Base-by-base conservation (phyloP, 2,329 filamentous ascomycete genomes). In the Apiospora sp. region DNA sequence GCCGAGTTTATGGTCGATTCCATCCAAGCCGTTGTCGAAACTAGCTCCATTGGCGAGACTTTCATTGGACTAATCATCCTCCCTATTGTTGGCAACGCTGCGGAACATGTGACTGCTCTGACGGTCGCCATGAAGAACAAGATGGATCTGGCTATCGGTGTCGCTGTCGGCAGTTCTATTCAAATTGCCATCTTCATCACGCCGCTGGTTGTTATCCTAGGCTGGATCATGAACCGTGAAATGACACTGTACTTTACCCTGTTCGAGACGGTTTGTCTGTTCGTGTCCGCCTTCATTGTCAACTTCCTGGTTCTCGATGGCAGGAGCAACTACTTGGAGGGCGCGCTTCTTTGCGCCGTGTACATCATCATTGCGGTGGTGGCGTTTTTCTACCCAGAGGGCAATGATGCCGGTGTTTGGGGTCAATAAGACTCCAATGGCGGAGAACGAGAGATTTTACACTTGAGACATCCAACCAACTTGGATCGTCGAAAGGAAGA, bases 261-360 rank as follows among this genome's bases (percentile, higher is more conserved):
- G 68, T 97, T 97, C 82, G 94, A 97, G 87, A 97, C 94, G 0
- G 93, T 96, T 30, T 94, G 92, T 72, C 89, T 97, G 78, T 97
- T 97, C 82, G 90, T 96, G 70, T 93, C 91, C 70, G 92, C 94
- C 10, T 91, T 97, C 75, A 94, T 97, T 75, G 93, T 96, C 82
- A 96, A 96, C 83, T 97, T 96, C 80, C 84, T 97, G 73, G 94
- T 97, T 68, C 86, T 96, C 74, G 94, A 97, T 78, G 94, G 94
- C 14, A 89, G 94, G 80, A 94, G 92, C 80, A 97, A 97, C 80
- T 97, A 96, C 78, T 89, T 97, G 16, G 94, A 97, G 83, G 94
- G 94, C 19, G 91, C 92, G 1, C 80, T 93, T 58, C 81, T 93
- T 41, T 91, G 90, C 75, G 88, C 91, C 0, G 90, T 90, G 4